Conservation (phyloP, 768 basidiomycete genomes). For the Tricholoma furcatifolium region DNA sequence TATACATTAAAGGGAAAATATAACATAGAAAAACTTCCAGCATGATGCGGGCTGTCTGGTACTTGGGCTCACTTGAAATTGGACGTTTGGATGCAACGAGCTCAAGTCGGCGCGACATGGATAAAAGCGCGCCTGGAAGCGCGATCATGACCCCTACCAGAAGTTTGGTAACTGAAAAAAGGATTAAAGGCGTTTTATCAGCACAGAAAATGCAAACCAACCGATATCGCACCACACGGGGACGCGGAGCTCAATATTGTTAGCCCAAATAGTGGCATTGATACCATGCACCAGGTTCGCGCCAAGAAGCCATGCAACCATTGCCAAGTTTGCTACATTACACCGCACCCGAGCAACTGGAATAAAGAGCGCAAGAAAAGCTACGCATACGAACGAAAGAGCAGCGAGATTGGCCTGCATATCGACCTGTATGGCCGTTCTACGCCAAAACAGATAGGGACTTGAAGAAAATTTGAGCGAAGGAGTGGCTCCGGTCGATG, state of each 20-base stretch:
- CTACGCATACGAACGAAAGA: slow-evolving; percentile 45
- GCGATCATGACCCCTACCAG: slow-evolving; percentile 51
- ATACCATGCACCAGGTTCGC: slow-evolving; percentile 51
- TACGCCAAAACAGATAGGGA: neutral
- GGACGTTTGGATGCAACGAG: slow-evolving; percentile 46
- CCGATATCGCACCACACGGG: slow-evolving; percentile 80
- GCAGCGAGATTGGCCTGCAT: slow-evolving; percentile 38
- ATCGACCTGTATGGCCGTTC: slow-evolving; percentile 3
- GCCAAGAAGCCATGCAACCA: slow-evolving; percentile 51
- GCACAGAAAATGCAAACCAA: slow-evolving; percentile 29
- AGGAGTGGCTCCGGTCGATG: slow-evolving; percentile 11
- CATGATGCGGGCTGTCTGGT: slow-evolving; percentile 39
- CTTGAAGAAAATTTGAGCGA: slow-evolving; percentile 13
- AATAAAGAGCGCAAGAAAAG: slow-evolving; percentile 37
- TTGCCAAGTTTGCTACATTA: slow-evolving; percentile 46
- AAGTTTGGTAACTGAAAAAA: slow-evolving; percentile 51
- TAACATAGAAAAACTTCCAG: slow-evolving; percentile 51
- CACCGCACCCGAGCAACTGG: slow-evolving; percentile 44
- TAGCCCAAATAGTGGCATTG: slow-evolving; percentile 62
- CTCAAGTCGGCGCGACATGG: slow-evolving; percentile 55
- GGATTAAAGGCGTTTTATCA: neutral
- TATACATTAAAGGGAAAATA: slow-evolving; percentile 53
- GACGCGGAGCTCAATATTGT: slow-evolving; percentile 40
- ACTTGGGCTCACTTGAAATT: slow-evolving; percentile 28
- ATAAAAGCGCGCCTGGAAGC: slow-evolving; percentile 58